Percentiles rank a stretch among this genome's conserved stretches.
phyloP scores from a whole-genome alignment of 371 early-diverging fungal species.

The Rhizopus sp. region DNA sequence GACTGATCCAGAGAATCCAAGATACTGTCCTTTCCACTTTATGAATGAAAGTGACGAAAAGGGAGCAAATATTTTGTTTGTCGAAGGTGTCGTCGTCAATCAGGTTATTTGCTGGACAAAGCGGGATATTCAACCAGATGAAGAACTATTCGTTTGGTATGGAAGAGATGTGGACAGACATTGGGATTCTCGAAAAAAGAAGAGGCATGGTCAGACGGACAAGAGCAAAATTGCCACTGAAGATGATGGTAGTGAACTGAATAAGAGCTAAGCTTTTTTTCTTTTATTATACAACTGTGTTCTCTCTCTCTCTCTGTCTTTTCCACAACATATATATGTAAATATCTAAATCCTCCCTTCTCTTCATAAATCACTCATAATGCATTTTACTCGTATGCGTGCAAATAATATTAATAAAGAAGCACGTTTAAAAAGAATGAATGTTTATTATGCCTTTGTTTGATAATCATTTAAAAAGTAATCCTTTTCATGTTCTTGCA shows the following conservation, averaged over 20 bases:
- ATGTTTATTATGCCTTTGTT: conserved; percentile 4
- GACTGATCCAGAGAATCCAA: conserved; percentile 58
- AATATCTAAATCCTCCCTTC: no score
- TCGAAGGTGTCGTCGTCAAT: conserved; percentile 51
- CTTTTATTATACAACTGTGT: no score
- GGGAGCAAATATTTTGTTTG: conserved; percentile 48
- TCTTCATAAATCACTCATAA: no score
- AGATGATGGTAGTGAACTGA: no score
- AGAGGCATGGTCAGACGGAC: background rate
- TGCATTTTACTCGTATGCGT: no score
- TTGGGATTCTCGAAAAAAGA: conserved; percentile 22
- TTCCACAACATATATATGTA: no score
- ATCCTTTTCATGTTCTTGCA: conserved; percentile 36
- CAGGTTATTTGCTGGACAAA: conserved; percentile 81
- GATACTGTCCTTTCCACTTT: conserved; percentile 88
- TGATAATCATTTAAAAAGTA: conserved; percentile 27
- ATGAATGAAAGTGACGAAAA: conserved; percentile 77
- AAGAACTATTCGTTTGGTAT: conserved; percentile 85
- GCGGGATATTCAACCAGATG: conserved; percentile 65
- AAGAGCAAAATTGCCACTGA: no score
- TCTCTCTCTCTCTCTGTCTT: no score
- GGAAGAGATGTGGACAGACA: conserved; percentile 54
- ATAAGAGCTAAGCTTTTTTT: no score
- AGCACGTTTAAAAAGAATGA: conserved; percentile 5
- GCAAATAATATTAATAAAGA: no score